phyloP scores from a whole-genome alignment of 805 yeast species.

The Scheffersomyces stipitis region DNA sequence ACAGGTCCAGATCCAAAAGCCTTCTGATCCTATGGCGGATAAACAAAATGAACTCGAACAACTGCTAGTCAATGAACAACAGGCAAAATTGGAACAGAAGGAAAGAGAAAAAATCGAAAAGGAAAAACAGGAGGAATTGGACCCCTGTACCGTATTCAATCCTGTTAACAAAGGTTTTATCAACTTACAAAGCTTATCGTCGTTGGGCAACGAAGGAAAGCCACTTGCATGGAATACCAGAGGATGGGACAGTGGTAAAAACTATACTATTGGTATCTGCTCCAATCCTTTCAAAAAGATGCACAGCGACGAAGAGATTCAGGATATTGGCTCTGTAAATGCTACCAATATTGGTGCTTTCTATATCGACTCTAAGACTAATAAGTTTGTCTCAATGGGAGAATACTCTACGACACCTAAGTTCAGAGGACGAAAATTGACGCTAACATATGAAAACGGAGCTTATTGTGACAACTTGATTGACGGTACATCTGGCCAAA shows the following conservation, averaged over 20 bases:
- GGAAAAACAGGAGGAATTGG: slow-evolving; percentile 15
- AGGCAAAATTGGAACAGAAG: background rate
- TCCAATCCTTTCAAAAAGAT: slow-evolving; percentile 46
- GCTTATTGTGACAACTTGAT: slow-evolving; percentile 48
- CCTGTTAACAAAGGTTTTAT: slow-evolving; percentile 49
- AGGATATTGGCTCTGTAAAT: slow-evolving; percentile 37
- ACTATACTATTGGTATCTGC: slow-evolving; percentile 62
- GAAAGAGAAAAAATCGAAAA: slow-evolving; percentile 4
- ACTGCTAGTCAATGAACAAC: background rate
- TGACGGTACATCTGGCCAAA: slow-evolving; percentile 43
- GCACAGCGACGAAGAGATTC: slow-evolving; percentile 42
- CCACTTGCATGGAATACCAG: slow-evolving; percentile 59
- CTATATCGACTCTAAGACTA: slow-evolving; percentile 39
- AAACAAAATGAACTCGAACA: background rate
- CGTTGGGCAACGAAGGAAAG: slow-evolving; percentile 47
- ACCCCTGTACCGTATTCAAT: slow-evolving; percentile 39
- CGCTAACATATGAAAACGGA: slow-evolving; percentile 71
- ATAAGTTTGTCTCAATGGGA: slow-evolving; percentile 43
- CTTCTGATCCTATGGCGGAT: background rate
- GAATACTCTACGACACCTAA: slow-evolving; percentile 58
- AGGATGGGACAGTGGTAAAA: slow-evolving; percentile 68
- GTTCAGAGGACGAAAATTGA: slow-evolving; percentile 69
- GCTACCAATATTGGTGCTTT: slow-evolving; percentile 43
- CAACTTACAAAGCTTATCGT: slow-evolving; percentile 50
- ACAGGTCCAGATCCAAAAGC: no score